phyloP scores from a whole-genome alignment of 345 rosid genomes.

The Eucalyptus brandiana region DNA sequence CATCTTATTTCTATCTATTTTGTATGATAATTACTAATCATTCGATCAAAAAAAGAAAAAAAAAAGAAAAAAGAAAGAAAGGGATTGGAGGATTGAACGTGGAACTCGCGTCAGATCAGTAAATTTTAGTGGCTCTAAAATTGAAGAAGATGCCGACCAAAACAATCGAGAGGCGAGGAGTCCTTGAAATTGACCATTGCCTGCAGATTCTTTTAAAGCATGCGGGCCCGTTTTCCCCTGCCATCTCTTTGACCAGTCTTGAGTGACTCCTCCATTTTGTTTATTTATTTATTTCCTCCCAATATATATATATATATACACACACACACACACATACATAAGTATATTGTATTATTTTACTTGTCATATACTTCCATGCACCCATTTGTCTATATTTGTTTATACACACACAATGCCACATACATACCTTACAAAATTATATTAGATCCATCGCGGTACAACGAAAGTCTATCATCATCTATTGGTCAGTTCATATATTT shows the following conservation, averaged over 20 bases:
- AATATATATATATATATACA: not conserved
- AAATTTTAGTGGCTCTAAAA: not conserved
- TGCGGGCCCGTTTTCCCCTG: not conserved
- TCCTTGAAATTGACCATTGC: not conserved
- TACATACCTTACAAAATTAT: not conserved
- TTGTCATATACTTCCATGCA: not conserved
- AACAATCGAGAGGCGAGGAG: not conserved
- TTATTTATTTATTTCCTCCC: not conserved
- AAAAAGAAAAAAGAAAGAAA: no score
- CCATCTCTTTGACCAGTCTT: not conserved
- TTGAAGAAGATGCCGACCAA: not conserved
- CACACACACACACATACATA: not conserved
- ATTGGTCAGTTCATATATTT: not conserved
- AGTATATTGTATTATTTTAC: not conserved
- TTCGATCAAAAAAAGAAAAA: not conserved
- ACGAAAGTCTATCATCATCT: not conserved
- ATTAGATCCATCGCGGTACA: not conserved
- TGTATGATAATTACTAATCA: not conserved
- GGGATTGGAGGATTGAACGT: not conserved
- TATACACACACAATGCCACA: not conserved
- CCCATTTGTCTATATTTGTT: not conserved
- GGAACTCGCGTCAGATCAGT: not conserved
- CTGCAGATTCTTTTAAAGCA: not conserved
- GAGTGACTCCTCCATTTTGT: not conserved
- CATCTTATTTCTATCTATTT: not conserved